Percentiles rank a stretch among this genome's conserved stretches.
phyloP scores from a whole-genome alignment of 2,329 filamentous ascomycete genomes.

The Trichoderma citrinoviride region DNA sequence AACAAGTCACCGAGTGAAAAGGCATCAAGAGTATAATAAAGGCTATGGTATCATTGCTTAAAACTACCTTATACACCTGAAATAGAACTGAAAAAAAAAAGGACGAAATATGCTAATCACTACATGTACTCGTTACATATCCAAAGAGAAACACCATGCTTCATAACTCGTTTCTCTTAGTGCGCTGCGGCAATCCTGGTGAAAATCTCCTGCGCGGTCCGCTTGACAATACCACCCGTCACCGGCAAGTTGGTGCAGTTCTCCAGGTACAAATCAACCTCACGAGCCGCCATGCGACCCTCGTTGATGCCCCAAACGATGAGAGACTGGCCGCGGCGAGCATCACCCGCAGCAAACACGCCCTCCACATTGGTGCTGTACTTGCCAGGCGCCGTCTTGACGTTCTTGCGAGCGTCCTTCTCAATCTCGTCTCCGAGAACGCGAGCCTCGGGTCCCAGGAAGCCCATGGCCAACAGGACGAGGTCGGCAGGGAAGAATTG shows the following conservation, averaged over 20 bases:
- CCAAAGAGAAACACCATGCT: not conserved
- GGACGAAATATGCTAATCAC: not conserved
- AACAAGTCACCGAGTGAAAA: not conserved
- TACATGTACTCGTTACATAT: not conserved
- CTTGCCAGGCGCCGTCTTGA: constrained; percentile 86
- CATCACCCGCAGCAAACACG: constrained; percentile 92
- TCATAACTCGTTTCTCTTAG: constrained; percentile 18
- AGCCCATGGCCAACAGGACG: constrained; percentile 94
- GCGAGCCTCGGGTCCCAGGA: constrained; percentile 88
- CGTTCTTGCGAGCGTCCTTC: constrained; percentile 89
- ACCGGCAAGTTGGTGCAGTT: constrained; percentile 77
- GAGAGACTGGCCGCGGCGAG: constrained; percentile 87
- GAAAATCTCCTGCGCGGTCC: constrained; percentile 70
- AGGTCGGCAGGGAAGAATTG: constrained; percentile 96
- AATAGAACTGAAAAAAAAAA: not conserved
- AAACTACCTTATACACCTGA: not conserved
- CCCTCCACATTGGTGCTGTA: constrained; percentile 86
- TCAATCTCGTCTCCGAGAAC: constrained; percentile 85
- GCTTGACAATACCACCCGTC: constrained; percentile 89
- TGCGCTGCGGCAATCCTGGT: constrained; percentile 26
- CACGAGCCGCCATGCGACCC: constrained; percentile 85
- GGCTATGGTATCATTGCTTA: constrained; percentile 20
- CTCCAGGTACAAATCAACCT: constrained; percentile 86
- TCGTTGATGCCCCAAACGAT: constrained; percentile 99
- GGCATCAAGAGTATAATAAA: not conserved